These are phyloP conservation scores for Cercospora sojina DNA, from an alignment of 2,329 filamentous ascomycete species.

Conservation along the genomic window DNA sequence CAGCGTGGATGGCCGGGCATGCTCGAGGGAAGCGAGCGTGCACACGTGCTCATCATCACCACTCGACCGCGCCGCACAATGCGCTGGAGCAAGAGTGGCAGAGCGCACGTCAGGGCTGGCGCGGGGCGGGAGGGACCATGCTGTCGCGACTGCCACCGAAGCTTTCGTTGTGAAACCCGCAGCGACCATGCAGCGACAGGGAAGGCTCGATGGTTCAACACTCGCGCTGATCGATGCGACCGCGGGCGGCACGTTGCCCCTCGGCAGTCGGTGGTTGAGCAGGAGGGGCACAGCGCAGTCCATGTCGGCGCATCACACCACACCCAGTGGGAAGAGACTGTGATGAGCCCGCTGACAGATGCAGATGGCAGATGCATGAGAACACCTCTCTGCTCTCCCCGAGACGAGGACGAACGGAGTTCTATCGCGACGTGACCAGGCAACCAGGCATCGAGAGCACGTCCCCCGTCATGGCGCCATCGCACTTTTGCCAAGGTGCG, in stretches of 20 bases:
- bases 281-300: not conserved
- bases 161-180: not conserved
- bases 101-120: not conserved
- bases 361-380: not conserved
- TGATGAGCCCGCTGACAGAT: not conserved
- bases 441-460: not conserved
- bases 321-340: not conserved
- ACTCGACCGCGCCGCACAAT: not conserved
- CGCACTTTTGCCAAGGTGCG: not conserved
- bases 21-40: not conserved
- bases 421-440: not conserved
- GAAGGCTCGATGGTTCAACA: not conserved
- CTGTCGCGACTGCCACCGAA: not conserved
- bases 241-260: not conserved
- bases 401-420: not conserved
- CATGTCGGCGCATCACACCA: not conserved
- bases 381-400: not conserved
- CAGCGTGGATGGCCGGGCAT: not conserved
- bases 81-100: not conserved
- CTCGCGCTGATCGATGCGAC: not conserved
- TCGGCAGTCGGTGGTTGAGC: not conserved
- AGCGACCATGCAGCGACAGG: not conserved
- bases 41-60: not conserved
- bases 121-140: not conserved
- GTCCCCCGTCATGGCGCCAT: not conserved